phyloP scores from a whole-genome alignment of 192 early-diverging fungal species.

The Chytriomyces sp. region DNA sequence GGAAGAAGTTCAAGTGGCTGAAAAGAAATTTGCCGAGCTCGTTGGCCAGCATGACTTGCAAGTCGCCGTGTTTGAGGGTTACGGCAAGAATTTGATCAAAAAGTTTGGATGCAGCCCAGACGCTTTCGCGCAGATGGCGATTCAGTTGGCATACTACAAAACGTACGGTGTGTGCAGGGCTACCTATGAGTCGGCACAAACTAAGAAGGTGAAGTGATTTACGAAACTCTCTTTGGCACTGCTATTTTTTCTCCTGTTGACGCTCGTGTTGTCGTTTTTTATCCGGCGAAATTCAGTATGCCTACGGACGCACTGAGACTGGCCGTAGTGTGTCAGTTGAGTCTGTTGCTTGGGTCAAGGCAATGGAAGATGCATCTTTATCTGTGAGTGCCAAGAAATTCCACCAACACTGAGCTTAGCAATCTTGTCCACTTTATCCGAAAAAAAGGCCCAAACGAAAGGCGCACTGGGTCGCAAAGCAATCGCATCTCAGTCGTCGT shows the following conservation, averaged over 20 bases:
- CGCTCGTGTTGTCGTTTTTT: no score
- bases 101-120: conserved; percentile 59
- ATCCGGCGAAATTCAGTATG: conserved; percentile 57
- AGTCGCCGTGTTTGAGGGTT: conserved; percentile 83
- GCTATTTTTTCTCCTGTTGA: no score
- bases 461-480: conserved; percentile 76
- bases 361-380: conserved; percentile 70
- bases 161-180: conserved; percentile 76
- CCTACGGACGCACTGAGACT: conserved; percentile 93
- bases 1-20: conserved; percentile 68
- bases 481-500: conserved; percentile 73
- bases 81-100: conserved; percentile 96
- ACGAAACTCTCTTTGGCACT: no score
- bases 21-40: conserved; percentile 77
- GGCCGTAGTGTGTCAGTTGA: conserved; percentile 81
- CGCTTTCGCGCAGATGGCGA: conserved; percentile 78
- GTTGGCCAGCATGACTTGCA: conserved; percentile 80
- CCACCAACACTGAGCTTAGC: not conserved
- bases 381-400: conserved; percentile 29
- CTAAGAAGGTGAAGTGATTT: conserved; percentile 53
- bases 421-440: conserved; percentile 7
- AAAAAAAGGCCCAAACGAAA: conserved; percentile 50
- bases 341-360: conserved; percentile 79
- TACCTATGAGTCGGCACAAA: conserved; percentile 94
- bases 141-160: conserved; percentile 95